Conservation (phyloP, 2,329 filamentous ascomycete genomes). For the Magnaporthiopsis poae region DNA sequence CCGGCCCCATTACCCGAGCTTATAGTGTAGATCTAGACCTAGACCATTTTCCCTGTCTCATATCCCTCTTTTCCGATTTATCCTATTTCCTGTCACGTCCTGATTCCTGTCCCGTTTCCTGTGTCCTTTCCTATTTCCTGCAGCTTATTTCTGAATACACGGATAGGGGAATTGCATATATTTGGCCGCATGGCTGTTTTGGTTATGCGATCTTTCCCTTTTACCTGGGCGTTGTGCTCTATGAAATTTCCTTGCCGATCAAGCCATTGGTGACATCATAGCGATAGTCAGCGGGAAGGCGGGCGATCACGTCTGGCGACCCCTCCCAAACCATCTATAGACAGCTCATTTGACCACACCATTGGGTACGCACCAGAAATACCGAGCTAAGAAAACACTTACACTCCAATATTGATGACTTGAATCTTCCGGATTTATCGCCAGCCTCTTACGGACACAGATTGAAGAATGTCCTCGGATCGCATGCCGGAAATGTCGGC, state of each 20-base stretch:
- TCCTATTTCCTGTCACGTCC: no score
- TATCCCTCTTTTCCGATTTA: no score
- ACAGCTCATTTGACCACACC: neutral
- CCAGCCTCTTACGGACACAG: neutral
- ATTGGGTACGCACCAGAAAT: neutral
- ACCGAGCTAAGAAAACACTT: neutral
- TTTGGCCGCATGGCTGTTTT: no score
- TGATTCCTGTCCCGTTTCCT: no score
- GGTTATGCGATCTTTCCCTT: no score
- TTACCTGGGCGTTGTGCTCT: no score
- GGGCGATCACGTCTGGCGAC: neutral
- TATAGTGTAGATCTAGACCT: no score
- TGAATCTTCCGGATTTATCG: neutral
- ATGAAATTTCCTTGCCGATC: neutral
- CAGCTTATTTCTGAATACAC: no score
- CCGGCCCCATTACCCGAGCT: no score
- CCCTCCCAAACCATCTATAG: neutral
- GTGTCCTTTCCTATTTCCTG: no score
- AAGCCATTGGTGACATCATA: neutral
- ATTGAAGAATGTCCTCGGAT: constrained; percentile 13
- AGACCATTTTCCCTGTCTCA: no score
- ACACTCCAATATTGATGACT: neutral
- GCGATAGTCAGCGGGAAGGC: neutral
- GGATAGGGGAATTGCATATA: no score
- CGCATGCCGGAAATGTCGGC: constrained; percentile 46